A percentile compares a stretch with the other conserved stretches of the same genome.
Evolutionary conservation across 805 yeast species (phyloP).

Genomic region (Sugiyamaella boreocaroliniensis): DNA sequence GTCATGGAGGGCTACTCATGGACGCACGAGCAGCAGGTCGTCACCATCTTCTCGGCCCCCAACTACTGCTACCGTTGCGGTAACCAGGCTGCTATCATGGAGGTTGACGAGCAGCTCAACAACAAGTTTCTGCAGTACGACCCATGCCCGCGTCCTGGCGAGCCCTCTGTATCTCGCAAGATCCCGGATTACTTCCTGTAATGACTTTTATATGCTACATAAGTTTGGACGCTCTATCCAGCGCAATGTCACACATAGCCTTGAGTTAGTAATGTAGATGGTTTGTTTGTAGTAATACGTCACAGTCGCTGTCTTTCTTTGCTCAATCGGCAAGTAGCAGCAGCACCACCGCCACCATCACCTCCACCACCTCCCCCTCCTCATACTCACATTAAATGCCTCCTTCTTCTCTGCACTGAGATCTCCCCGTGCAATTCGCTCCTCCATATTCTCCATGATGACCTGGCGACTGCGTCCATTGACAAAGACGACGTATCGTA

Average conservation of each 20-base stretch:
- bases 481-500: conserved; percentile 82
- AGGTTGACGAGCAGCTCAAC: conserved; percentile 88
- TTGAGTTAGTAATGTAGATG: conserved; percentile 7
- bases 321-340: no score
- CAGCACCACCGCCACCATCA: no score
- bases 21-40: conserved; percentile 92
- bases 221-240: conserved; percentile 51
- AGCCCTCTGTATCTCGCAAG: conserved; percentile 93
- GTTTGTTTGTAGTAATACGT: no score
- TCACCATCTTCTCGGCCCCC: conserved; percentile 91
- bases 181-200: conserved; percentile 91
- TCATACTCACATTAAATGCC: conserved; percentile 46
- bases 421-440: conserved; percentile 52
- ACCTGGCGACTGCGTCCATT: conserved; percentile 67
- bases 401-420: conserved; percentile 49
- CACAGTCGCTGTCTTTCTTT: no score
- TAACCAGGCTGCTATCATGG: conserved; percentile 97
- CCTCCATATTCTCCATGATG: conserved; percentile 57
- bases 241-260: conserved; percentile 90
- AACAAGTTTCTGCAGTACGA: conserved; percentile 85
- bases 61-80: conserved; percentile 97
- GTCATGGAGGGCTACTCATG: conserved; percentile 97
- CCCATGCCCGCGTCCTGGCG: conserved; percentile 95
- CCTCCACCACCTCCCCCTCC: not conserved
- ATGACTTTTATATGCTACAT: conserved; percentile 1